Conservation (phyloP, 257 asterid genomes). For the Ehretia macrophylla region DNA sequence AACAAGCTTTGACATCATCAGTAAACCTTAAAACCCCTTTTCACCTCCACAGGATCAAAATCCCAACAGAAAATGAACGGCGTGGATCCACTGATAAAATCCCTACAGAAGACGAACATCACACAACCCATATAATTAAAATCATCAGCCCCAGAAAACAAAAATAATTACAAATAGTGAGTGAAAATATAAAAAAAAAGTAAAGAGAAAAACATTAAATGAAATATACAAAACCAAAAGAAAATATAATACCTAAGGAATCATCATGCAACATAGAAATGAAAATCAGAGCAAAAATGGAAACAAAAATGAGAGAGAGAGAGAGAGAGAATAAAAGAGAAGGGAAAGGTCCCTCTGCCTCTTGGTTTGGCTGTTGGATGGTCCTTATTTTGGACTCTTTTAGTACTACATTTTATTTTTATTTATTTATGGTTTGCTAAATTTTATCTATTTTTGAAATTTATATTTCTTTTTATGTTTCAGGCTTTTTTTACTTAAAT, state of each 20-base stretch:
- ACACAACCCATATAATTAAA: neutral
- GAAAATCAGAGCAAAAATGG: neutral
- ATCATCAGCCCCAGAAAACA: neutral
- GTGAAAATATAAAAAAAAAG: neutral
- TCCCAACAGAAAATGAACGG: neutral
- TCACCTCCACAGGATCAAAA: neutral
- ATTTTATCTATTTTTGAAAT: too few species aligned
- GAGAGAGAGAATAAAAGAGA: neutral
- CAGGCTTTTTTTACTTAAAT: neutral
- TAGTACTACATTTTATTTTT: neutral
- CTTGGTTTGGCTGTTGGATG: neutral
- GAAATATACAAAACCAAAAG: neutral
- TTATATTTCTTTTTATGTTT: neutral
- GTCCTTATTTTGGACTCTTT: constrained; percentile 2
- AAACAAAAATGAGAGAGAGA: neutral
- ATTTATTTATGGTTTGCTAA: neutral
- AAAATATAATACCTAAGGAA: too few species aligned
- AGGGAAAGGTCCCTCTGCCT: neutral
- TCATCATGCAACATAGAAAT: too few species aligned
- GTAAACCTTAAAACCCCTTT: neutral
- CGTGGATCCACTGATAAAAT: neutral
- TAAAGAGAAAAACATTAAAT: too few species aligned
- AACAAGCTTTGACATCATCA: neutral
- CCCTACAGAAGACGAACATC: neutral
- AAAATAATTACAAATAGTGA: neutral